phyloP scores from a whole-genome alignment of 2,329 filamentous ascomycete genomes.

The Nemania abortiva region DNA sequence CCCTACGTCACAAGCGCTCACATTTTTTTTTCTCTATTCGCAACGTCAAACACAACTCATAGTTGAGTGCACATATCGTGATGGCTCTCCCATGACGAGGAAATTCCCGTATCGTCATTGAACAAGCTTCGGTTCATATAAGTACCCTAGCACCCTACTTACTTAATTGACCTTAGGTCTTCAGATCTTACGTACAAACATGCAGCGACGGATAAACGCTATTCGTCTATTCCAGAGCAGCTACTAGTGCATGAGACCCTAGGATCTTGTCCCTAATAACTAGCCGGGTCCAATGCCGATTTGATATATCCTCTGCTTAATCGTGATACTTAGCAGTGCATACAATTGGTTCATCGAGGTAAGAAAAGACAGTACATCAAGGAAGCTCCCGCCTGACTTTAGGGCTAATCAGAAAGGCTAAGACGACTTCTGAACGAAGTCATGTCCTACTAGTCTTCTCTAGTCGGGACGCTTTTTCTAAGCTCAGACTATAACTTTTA shows the following conservation, averaged over 20 bases:
- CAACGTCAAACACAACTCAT: background rate
- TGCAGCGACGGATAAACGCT: background rate
- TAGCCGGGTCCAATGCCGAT: background rate
- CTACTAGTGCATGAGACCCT: too few relatives aligned
- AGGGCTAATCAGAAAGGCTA: background rate
- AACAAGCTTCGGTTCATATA: background rate
- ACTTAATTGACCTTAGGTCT: background rate
- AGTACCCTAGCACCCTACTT: background rate
- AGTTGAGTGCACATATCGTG: background rate
- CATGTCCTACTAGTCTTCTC: background rate
- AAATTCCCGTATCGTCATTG: background rate
- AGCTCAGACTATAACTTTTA: background rate
- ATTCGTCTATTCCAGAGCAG: background rate
- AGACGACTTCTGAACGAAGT: background rate
- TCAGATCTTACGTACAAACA: background rate
- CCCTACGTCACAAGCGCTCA: constrained; percentile 9
- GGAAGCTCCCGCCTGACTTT: background rate
- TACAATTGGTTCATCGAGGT: background rate
- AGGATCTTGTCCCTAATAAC: too few relatives aligned
- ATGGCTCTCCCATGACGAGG: background rate
- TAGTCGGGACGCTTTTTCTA: background rate
- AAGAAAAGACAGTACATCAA: background rate
- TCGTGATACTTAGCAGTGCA: background rate
- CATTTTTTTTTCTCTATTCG: background rate
- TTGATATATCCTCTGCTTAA: background rate